Conservation (phyloP, 176 grass and related monocot genomes). For the Oryza meridionalis region DNA sequence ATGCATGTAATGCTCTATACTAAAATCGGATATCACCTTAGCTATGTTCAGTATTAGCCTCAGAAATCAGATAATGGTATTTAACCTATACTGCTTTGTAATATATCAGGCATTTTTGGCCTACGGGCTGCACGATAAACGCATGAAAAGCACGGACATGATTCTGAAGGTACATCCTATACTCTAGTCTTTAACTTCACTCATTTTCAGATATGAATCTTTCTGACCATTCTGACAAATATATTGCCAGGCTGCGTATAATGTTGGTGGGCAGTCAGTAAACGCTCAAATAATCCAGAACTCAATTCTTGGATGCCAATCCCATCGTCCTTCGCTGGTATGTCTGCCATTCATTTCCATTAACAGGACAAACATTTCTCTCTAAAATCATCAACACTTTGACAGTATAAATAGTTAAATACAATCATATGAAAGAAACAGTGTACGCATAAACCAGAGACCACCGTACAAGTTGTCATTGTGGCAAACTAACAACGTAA, state of each 20-base stretch:
- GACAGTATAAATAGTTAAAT: background rate
- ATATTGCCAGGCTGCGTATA: conserved; percentile 73
- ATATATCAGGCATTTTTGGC: conserved; percentile 71
- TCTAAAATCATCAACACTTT: background rate
- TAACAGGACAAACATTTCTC: background rate
- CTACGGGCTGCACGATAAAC: conserved; percentile 74
- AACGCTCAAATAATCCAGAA: conserved; percentile 83
- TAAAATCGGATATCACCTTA: background rate
- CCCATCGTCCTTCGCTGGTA: conserved; percentile 90
- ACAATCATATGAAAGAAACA: background rate
- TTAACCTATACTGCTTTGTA: conserved; percentile 30
- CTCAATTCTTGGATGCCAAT: conserved; percentile 90
- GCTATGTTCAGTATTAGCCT: background rate
- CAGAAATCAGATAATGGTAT: conserved; percentile 7
- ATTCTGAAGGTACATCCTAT: conserved; percentile 65
- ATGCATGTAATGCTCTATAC: conserved; percentile 77
- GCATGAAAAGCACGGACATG: conserved; percentile 79
- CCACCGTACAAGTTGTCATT: background rate
- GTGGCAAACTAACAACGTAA: background rate
- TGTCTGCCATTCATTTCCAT: background rate
- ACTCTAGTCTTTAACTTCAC: background rate
- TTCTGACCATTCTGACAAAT: conserved; percentile 26
- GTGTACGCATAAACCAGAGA: background rate
- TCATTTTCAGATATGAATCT: background rate
- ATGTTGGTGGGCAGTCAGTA: conserved; percentile 87